Evolutionary conservation across 1,139 yeast species (phyloP).

Genomic region (Taiozyma sp.): DNA sequence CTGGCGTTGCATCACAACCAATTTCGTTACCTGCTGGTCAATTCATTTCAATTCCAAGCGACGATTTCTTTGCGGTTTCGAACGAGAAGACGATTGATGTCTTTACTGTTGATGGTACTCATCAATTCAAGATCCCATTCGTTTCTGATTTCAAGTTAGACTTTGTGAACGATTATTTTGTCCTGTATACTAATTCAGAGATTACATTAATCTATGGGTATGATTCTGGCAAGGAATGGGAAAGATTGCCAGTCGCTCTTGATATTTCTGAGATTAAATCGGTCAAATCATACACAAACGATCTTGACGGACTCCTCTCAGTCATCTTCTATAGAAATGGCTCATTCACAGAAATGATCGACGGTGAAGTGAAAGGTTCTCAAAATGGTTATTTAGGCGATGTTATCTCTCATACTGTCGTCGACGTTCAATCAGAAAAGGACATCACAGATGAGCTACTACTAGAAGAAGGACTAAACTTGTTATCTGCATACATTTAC

Average conservation of each 20-base stretch:
- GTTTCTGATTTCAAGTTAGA: slow-evolving; percentile 19
- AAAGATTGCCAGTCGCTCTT: slow-evolving; percentile 14
- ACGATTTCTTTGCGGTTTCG: slow-evolving; percentile 17
- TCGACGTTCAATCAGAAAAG: slow-evolving; percentile 32
- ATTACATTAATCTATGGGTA: slow-evolving; percentile 18
- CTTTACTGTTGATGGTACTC: slow-evolving; percentile 7
- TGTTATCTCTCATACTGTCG: slow-evolving; percentile 33
- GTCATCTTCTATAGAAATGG: slow-evolving; percentile 19
- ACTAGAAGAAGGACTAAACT: slow-evolving; percentile 33
- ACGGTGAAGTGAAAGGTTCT: slow-evolving; percentile 34
- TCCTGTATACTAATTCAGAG: slow-evolving; percentile 19
- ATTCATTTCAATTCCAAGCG: slow-evolving; percentile 16
- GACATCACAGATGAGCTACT: slow-evolving; percentile 33
- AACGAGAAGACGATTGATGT: slow-evolving; percentile 17
- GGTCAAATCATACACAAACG: slow-evolving; percentile 16
- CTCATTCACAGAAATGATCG: slow-evolving; percentile 18
- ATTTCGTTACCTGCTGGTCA: slow-evolving; percentile 4
- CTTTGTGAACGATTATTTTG: slow-evolving; percentile 13
- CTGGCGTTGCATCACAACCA: slow-evolving; percentile 10
- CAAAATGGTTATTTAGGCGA: slow-evolving; percentile 43
- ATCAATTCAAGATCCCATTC: slow-evolving; percentile 17
- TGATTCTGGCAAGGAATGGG: slow-evolving; percentile 19
- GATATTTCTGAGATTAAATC: slow-evolving; percentile 17
- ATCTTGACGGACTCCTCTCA: slow-evolving; percentile 13
- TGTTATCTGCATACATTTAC: slow-evolving; percentile 36